These are phyloP conservation scores for Craspedostauros australis DNA, from an alignment of 108 stramenopile species.

Conservation along the genomic window DNA sequence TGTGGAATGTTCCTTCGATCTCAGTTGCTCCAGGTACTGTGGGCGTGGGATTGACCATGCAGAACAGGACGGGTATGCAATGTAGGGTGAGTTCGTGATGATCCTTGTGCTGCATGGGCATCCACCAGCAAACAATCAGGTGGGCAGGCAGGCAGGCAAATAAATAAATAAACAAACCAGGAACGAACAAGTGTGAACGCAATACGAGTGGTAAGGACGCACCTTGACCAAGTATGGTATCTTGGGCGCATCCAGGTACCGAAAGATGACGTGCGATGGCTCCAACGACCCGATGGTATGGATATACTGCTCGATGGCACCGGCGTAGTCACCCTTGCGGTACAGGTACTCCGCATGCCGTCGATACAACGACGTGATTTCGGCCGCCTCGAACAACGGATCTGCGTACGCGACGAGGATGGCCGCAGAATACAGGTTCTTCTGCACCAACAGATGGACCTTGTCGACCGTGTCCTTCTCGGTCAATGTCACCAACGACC, in stretches of 20 bases:
- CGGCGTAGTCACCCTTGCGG: conserved; percentile 84
- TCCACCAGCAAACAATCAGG: no score
- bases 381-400: conserved; percentile 57
- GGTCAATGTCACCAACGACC: conserved; percentile 74
- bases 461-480: conserved; percentile 88
- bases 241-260: conserved; percentile 89
- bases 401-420: conserved; percentile 87
- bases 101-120: no score
- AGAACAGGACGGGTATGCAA: not conserved
- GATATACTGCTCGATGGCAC: conserved; percentile 90
- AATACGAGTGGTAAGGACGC: no score
- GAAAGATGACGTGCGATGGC: conserved; percentile 89
- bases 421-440: conserved; percentile 87
- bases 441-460: conserved; percentile 77
- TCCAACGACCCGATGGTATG: conserved; percentile 92
- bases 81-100: not conserved
- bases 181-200: no score
- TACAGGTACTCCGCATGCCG: conserved; percentile 92
- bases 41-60: not conserved
- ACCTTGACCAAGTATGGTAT: conserved; percentile 69
- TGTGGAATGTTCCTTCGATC: conserved; percentile 48
- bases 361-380: conserved; percentile 77
- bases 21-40: conserved; percentile 79
- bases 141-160: no score
- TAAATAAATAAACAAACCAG: no score